Base-by-base conservation (phyloP, 2,329 filamentous ascomycete species). In the Mariannaea sp. region DNA sequence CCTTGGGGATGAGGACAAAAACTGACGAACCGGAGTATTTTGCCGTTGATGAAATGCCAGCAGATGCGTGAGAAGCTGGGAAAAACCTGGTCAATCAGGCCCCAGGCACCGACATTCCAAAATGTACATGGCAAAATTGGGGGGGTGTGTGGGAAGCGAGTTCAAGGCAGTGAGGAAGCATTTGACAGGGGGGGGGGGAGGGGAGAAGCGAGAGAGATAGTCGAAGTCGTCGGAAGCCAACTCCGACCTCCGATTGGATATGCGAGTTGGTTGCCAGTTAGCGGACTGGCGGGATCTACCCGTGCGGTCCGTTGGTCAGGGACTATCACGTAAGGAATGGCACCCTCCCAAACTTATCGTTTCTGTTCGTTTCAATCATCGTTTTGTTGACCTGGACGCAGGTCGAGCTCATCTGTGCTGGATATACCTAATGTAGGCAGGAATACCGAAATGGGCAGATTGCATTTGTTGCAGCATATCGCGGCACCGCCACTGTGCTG, bases 231-330 rank as follows among this genome's bases (percentile, higher is more conserved):
- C 51, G 51, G 51, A 33, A 29, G 38, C 33, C 30, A 45, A 45
- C 20, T 27, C 27, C 27, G 27, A 16, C 38, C 26, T 54, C 51
- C 51, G 51, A 55, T 55, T 55, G 53, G 53, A 40, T 55, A 24
- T 40, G 9, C 17, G 7, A 39, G 36, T 5, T 19, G 12, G 8
- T 24, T 47, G 27, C 30, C 47, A 41, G 43, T 35, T 38, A 8
- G 22, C 22, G 22, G 22, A 8, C 8, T 24, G 53, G 44, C 49
- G 53, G 53, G 49, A 53, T 53, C 49, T 53, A 53, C 53, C 49
- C 49, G 53, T 53, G 44, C 49, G 38, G 44, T 45, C 53, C 53
- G 53, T 38, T 24, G 36, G 26, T 35, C 27, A 41, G 49, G 49
- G 32, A 20, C 29, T 17, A 29, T 39, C 32, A 47, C 44, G 32